A percentile compares a stretch with the other conserved stretches of the same genome.
Conservation (phyloP, 1,284 basidiomycete genomes). For the Inonotus hispidus region DNA sequence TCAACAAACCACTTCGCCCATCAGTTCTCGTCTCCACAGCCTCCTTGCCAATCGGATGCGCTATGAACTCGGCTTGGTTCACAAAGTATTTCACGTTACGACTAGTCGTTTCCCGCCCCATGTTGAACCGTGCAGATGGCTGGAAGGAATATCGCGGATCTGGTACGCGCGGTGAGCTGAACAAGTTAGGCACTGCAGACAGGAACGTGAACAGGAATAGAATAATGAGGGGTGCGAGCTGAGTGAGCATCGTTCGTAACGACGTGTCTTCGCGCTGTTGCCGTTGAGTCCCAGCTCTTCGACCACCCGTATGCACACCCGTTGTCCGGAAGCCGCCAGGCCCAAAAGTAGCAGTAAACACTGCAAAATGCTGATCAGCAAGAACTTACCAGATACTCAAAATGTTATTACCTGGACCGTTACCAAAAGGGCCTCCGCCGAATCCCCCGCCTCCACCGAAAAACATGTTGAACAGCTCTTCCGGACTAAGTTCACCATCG, state of each 20-base stretch:
- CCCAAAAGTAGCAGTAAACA: slow-evolving; percentile 76
- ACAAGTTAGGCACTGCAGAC: slow-evolving; percentile 76
- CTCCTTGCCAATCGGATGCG: slow-evolving; percentile 75
- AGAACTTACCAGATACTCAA: background rate
- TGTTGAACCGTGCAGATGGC: slow-evolving; percentile 50
- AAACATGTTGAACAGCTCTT: slow-evolving; percentile 99
- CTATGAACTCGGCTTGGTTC: slow-evolving; percentile 71
- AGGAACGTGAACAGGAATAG: slow-evolving; percentile 83
- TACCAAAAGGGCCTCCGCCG: slow-evolving; percentile 44
- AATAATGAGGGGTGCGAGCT: slow-evolving; percentile 83
- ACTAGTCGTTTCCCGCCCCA: slow-evolving; percentile 61
- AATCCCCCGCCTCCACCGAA: slow-evolving; percentile 73
- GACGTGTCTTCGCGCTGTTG: slow-evolving; percentile 36
- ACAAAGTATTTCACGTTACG: slow-evolving; percentile 84
- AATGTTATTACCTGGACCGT: slow-evolving; percentile 39
- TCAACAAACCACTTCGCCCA: slow-evolving; percentile 35
- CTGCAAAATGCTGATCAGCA: slow-evolving; percentile 27
- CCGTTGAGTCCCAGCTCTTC: slow-evolving; percentile 30
- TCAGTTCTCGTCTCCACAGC: slow-evolving; percentile 39
- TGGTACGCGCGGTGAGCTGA: slow-evolving; percentile 59
- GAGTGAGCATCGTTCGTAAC: slow-evolving; percentile 68
- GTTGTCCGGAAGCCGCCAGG: slow-evolving; percentile 71
- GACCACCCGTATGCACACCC: slow-evolving; percentile 39
- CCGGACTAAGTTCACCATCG: slow-evolving; percentile 87
- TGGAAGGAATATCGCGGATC: slow-evolving; percentile 82